Base-by-base conservation (phyloP, 805 yeast species). In the Candida multigemmis region DNA sequence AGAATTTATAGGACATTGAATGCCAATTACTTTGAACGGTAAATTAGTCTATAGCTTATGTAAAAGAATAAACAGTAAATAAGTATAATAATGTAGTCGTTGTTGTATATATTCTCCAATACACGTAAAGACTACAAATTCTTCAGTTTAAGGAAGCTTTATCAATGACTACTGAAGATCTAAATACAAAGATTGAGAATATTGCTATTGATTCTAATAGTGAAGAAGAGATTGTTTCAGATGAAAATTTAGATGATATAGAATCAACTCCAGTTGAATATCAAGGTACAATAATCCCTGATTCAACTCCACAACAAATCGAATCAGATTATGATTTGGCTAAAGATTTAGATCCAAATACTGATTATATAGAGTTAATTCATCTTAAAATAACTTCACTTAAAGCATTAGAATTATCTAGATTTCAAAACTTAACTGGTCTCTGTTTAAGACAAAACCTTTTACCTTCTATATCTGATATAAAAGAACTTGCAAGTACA, bases 401-500 rank as follows among this genome's bases (percentile, higher is more conserved):
- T 42, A 77, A 73, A 29, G 83, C 68, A 33, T 57, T 84, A 37
- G 60, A 70, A 17, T 53, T 84, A 24, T 48, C 45, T 9, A 58
- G 83, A 31, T 83, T 86, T 47, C 45, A 35, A 3, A 51, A 70
- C 16, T 56, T 86, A 33, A 75, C 70, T 38, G 47, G 62, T 4
- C 56, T 89, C 12, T 79, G 86, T 34, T 60, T 91, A 33, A 71
- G 98, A 46, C 94, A 86, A 44, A 91, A 91, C 50, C 58, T 85
- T 37, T 60, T 91, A 21, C 76, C 80, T 16, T 69, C 79, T n/a
- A 65, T 87, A 20, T 68, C 74, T 23, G 56, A 41, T 7, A 40
- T 58, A 9, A 46, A 40, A n/a, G 86, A 75, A 7, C 57, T 89
- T 12, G 86, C 86, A 32, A 61, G 55, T 21, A 21, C 28, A 16